phyloP scores from a whole-genome alignment of 441 rosid species.

The Euphorbia schlechtendalii region DNA sequence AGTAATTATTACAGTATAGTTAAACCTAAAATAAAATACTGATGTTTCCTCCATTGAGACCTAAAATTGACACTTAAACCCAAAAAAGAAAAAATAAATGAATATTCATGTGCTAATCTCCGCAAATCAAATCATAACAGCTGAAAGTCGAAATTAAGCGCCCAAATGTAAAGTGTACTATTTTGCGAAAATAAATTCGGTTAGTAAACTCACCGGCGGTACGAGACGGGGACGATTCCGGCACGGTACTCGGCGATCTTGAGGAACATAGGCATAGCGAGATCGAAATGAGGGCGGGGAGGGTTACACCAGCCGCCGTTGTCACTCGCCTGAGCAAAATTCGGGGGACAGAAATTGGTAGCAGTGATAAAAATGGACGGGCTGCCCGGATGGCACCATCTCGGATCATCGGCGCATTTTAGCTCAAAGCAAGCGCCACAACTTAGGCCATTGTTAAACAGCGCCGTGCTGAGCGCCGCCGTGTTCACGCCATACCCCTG shows the following conservation, averaged over 20 bases:
- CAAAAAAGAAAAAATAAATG: no score
- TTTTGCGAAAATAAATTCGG: no score
- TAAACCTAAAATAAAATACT: no score
- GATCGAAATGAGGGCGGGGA: slow-evolving; percentile 31
- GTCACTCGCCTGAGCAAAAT: slow-evolving; percentile 28
- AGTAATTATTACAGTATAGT: no score
- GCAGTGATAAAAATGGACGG: slow-evolving; percentile 24
- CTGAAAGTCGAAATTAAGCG: no score
- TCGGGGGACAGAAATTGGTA: slow-evolving; percentile 27
- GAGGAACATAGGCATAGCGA: slow-evolving; percentile 35
- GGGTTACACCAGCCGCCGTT: slow-evolving; percentile 37
- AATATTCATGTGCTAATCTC: no score
- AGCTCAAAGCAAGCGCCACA: slow-evolving; percentile 34
- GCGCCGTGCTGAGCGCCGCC: slow-evolving; percentile 28
- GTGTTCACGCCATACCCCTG: slow-evolving; percentile 34
- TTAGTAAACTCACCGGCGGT: slow-evolving; percentile 20
- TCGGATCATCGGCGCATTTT: slow-evolving; percentile 21
- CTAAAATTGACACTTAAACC: no score
- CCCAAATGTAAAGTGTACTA: no score
- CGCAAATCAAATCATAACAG: no score
- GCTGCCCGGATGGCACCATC: slow-evolving; percentile 25
- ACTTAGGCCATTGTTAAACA: slow-evolving; percentile 26
- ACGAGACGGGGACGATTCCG: slow-evolving; percentile 28
- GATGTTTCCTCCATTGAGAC: no score
- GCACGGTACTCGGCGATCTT: slow-evolving; percentile 29